Percentiles rank a stretch among this genome's conserved stretches.
Conservation (phyloP, 257 asterid genomes). For the Cruciata laevipes region DNA sequence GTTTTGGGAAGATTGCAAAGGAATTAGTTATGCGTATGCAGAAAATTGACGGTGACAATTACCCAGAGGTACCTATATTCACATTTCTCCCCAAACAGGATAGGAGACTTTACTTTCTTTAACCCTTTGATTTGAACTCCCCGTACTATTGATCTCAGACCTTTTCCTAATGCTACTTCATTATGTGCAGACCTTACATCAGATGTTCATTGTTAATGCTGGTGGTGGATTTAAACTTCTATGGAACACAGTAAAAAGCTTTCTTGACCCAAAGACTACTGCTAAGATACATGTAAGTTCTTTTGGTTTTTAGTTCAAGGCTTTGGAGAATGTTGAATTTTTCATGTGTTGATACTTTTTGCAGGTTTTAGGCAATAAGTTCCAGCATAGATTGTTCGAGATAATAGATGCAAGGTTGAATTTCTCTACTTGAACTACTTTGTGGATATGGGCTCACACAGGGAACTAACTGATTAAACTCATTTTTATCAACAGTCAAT, state of each 20-base stretch:
- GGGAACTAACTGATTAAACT: conserved; percentile 5
- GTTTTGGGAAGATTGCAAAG: conserved; percentile 83
- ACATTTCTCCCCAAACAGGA: background rate
- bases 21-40: conserved; percentile 90
- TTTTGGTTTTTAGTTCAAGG: conserved; percentile 10
- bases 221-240: conserved; percentile 82
- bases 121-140: conserved; percentile 14
- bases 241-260: conserved; percentile 77
- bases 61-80: conserved; percentile 74
- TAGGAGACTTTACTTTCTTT: conserved; percentile 18
- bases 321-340: conserved; percentile 15
- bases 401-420: conserved; percentile 61
- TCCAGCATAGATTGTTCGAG: conserved; percentile 71
- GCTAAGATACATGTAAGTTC: conserved; percentile 69
- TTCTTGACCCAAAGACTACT: conserved; percentile 89
- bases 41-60: conserved; percentile 88
- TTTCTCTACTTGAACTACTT: conserved; percentile 19
- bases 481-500: conserved; percentile 52
- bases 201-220: conserved; percentile 92
- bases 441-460: background rate
- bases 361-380: conserved; percentile 85
- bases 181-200: conserved; percentile 73
- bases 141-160: conserved; percentile 16
- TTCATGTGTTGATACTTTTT: conserved; percentile 11
- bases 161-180: conserved; percentile 17